phyloP scores from a whole-genome alignment of 805 yeast species.

The Ogataea naganishii region DNA sequence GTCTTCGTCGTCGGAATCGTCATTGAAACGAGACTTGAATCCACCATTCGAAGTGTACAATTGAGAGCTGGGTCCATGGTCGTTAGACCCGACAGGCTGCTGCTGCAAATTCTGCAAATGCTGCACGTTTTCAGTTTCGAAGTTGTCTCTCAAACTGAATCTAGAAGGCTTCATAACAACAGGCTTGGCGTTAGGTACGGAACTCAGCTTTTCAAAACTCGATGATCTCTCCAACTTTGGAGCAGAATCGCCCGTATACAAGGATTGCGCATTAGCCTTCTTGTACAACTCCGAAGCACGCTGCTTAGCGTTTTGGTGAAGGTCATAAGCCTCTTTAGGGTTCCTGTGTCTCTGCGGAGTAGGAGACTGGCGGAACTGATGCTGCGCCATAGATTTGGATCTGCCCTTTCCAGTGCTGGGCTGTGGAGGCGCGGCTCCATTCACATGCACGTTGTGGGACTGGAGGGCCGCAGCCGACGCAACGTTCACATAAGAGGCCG shows the following conservation, averaged over 20 bases:
- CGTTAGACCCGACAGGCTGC: conserved; percentile 15
- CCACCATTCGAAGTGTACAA: conserved; percentile 8
- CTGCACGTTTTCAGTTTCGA: conserved; percentile 6
- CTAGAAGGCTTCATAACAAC: conserved; percentile 23
- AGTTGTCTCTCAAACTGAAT: conserved; percentile 15
- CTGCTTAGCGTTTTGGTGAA: conserved; percentile 18
- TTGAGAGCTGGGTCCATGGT: conserved; percentile 7
- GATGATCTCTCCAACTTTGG: conserved; percentile 32
- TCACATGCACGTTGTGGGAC: no score
- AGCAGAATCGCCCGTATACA: no score
- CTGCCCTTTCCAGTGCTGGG: no score
- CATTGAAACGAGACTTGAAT: conserved; percentile 49
- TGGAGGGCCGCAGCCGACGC: no score
- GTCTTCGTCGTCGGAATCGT: conserved; percentile 53
- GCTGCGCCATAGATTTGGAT: no score
- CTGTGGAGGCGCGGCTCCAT: no score
- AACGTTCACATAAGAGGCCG: no score
- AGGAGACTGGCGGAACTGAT: no score
- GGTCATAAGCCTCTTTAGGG: conserved; percentile 17
- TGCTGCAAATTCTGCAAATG: conserved; percentile 17
- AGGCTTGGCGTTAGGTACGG: conserved; percentile 12
- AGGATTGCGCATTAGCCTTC: conserved; percentile 35
- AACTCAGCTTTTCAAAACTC: conserved; percentile 43
- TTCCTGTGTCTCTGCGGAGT: conserved; percentile 20
- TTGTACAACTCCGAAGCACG: conserved; percentile 49